A percentile compares a stretch with the other conserved stretches of the same genome.
Evolutionary conservation across 345 rosid genomes (phyloP).

Genomic region (Heritiera fomes): DNA sequence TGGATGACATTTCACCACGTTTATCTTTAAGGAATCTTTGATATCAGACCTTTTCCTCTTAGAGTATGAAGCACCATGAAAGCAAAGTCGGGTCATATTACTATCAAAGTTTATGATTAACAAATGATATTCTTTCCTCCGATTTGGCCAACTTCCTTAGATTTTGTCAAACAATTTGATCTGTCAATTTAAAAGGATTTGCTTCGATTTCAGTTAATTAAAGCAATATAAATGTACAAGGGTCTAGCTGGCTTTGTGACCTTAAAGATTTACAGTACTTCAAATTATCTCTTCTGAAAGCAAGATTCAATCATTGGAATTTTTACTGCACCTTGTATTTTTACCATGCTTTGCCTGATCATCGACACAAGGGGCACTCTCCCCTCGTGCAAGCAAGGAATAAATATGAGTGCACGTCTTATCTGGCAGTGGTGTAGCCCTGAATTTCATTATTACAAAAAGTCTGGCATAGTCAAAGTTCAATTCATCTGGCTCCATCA

Average conservation of each 20-base stretch:
- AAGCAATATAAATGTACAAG: background rate
- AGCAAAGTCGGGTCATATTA: conserved; percentile 22
- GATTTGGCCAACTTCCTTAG: too few species aligned
- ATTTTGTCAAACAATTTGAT: conserved; percentile 20
- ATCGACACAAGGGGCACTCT: conserved; percentile 22
- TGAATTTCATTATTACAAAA: background rate
- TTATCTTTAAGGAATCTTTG: conserved; percentile 37
- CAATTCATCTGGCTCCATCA: background rate
- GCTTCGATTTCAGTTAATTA: conserved; percentile 20
- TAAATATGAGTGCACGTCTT: conserved; percentile 25
- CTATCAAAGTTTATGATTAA: conserved; percentile 12
- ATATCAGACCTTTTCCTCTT: background rate
- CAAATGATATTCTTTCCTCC: too few species aligned
- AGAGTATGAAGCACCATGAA: background rate
- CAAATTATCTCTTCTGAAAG: background rate
- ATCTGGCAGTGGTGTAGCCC: background rate
- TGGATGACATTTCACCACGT: conserved; percentile 29
- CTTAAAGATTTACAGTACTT: too few species aligned
- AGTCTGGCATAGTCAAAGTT: background rate
- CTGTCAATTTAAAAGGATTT: conserved; percentile 29
- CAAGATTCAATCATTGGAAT: background rate
- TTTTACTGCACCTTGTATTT: background rate
- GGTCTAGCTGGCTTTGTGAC: too few species aligned
- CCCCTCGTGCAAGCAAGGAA: conserved; percentile 29
- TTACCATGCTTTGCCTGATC: background rate